These are phyloP conservation scores for Chytridiales sp. DNA, from an alignment of 371 early-diverging fungal species.

Conservation along the genomic window DNA sequence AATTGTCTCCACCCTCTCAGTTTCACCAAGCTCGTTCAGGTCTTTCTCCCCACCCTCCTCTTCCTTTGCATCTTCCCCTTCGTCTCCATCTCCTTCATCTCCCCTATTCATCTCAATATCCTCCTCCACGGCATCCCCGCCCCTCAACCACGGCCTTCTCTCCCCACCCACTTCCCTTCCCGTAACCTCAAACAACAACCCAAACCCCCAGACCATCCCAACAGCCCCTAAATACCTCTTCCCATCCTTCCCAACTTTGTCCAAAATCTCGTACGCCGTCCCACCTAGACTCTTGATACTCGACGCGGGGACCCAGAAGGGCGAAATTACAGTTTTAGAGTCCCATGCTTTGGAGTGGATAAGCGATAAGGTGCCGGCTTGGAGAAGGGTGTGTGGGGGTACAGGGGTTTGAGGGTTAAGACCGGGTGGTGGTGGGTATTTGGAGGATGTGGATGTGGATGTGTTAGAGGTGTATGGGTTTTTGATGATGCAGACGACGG, in stretches of 20 bases:
- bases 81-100: constrained; percentile 19
- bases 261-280: constrained; percentile 96
- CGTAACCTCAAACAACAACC: constrained; percentile 89
- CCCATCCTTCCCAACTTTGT: constrained; percentile 80
- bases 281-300: too few species aligned
- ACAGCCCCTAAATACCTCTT: constrained; percentile 81
- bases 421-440: constrained; percentile 1
- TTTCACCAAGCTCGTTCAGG: constrained; percentile 1
- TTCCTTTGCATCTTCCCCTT: constrained; percentile 18
- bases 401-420: constrained; percentile 45
- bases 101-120: not conserved
- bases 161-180: too few species aligned
- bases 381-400: constrained; percentile 87
- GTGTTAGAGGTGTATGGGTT: constrained; percentile 51
- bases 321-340: constrained; percentile 89
- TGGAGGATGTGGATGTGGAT: not conserved
- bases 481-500: constrained; percentile 91
- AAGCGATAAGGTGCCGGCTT: constrained; percentile 97
- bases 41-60: constrained; percentile 7
- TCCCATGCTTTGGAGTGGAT: constrained; percentile 98
- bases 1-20: constrained; percentile 3
- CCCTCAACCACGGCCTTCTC: too few species aligned
- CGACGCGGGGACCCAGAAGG: constrained; percentile 95
- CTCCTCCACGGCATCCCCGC: constrained; percentile 5
- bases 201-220: constrained; percentile 96